Evolutionary conservation across 345 rosid species (phyloP).

Genomic region (Crucihimalaya himalaica): DNA sequence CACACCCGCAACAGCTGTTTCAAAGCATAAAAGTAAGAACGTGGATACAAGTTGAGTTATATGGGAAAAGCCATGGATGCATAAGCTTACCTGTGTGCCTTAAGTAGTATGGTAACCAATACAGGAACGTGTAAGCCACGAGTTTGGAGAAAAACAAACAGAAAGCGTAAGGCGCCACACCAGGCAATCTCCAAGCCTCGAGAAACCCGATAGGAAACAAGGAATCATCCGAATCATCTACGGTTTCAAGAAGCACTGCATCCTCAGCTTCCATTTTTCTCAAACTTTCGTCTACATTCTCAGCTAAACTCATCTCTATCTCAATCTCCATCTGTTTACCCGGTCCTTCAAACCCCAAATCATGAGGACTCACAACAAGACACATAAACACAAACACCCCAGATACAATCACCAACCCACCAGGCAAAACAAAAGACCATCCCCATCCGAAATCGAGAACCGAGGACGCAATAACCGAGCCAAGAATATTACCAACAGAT

Average conservation of each 20-base stretch:
- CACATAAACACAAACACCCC: slow-evolving; percentile 63
- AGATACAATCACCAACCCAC: slow-evolving; percentile 59
- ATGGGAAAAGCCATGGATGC: background rate
- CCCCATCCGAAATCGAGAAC: slow-evolving; percentile 94
- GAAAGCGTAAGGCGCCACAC: slow-evolving; percentile 80
- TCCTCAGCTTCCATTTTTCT: slow-evolving; percentile 48
- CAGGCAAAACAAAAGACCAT: slow-evolving; percentile 90
- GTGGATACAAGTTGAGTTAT: background rate
- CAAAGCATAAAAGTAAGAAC: slow-evolving; percentile 29
- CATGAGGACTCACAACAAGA: slow-evolving; percentile 73
- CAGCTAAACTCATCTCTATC: slow-evolving; percentile 56
- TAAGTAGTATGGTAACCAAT: slow-evolving; percentile 91
- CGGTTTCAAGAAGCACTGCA: slow-evolving; percentile 59
- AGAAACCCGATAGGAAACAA: slow-evolving; percentile 70
- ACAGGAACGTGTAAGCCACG: slow-evolving; percentile 90
- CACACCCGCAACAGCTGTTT: slow-evolving; percentile 80
- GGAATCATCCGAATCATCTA: slow-evolving; percentile 34
- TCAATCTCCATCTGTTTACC: slow-evolving; percentile 53
- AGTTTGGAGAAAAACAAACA: slow-evolving; percentile 92
- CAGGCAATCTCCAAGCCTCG: slow-evolving; percentile 93
- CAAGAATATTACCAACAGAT: slow-evolving; percentile 79
- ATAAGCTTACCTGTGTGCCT: slow-evolving; percentile 71
- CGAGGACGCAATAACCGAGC: slow-evolving; percentile 75
- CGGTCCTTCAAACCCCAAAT: slow-evolving; percentile 56
- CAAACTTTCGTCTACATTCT: slow-evolving; percentile 28